These are phyloP conservation scores for Lipomyces sp. DNA, from an alignment of 805 yeast genomes.

Conservation along the genomic window DNA sequence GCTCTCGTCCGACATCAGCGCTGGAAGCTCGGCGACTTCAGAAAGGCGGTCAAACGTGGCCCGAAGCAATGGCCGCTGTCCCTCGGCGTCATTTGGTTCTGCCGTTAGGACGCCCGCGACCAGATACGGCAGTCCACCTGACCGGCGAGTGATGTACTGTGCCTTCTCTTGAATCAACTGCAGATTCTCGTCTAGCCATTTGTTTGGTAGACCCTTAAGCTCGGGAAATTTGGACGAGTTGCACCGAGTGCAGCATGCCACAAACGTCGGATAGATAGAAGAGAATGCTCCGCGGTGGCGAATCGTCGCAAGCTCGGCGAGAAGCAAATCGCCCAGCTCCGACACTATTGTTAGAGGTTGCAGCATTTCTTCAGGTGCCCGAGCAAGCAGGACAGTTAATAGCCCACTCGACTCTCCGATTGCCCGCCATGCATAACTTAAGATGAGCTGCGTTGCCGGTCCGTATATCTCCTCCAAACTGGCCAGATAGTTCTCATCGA, in stretches of 20 bases:
- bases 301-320: slow-evolving; percentile 66
- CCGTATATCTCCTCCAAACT: slow-evolving; percentile 36
- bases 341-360: slow-evolving; percentile 29
- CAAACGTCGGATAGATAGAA: slow-evolving; percentile 78
- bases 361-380: slow-evolving; percentile 23
- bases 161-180: slow-evolving; percentile 51
- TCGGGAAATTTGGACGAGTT: slow-evolving; percentile 30
- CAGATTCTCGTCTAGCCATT: slow-evolving; percentile 62
- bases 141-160: slow-evolving; percentile 78
- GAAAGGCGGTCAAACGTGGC: slow-evolving; percentile 52
- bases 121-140: slow-evolving; percentile 86
- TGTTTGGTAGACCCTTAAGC: slow-evolving; percentile 43
- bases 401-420: slow-evolving; percentile 69
- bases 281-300: slow-evolving; percentile 92
- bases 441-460: slow-evolving; percentile 44
- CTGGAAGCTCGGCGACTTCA: slow-evolving; percentile 53
- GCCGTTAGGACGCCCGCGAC: slow-evolving; percentile 71
- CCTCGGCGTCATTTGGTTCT: slow-evolving; percentile 34
- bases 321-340: slow-evolving; percentile 51
- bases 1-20: slow-evolving; percentile 48
- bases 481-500: slow-evolving; percentile 30
- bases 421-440: slow-evolving; percentile 78
- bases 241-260: slow-evolving; percentile 62
- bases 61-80: slow-evolving; percentile 42
- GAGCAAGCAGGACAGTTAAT: slow-evolving; percentile 46